Base-by-base conservation (phyloP, 352 stramenopile species). In the Pythium periplocum region DNA sequence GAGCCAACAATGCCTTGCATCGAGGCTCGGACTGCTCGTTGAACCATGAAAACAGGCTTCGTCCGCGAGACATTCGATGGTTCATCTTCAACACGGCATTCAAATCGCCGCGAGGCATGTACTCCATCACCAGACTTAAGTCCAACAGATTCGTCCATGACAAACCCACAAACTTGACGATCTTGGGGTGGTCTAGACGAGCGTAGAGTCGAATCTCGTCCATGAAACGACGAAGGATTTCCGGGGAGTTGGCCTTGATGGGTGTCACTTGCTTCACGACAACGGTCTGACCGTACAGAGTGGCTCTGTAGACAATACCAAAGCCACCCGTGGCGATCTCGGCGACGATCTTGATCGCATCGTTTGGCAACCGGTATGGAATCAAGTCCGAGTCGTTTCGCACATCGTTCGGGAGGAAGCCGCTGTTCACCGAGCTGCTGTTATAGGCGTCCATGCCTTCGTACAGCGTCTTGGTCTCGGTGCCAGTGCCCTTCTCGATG, bases 121-220 rank as follows among this genome's bases (percentile, higher is more conserved):
- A 78, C 52, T 82, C 71, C 30, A 71, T 46, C 33, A 82, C 59
- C 17, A 82, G 57, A 3, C 66, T 69, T 48, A 82, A 36, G 36
- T 82, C 71, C 9, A 65, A 51, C 3, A 82, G 53, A 4, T 63
- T 75, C 8, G 71, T 75, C 69, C 68, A 82, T 17, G 71, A 58
- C 39, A 82, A 61, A 11, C 71, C 71, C 12, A 71, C 51, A 52
- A 82, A 82, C 9, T 48, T 48, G 8, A 82, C 71, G 35, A 82
- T 73, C 37, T 82, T 82, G 11, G 64, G 55, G 46, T 82, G 71
- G 30, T 75, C 73, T 7, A 82, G 62, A 26, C 47, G 66, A 9
- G 49, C 63, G 37, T 72, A 84, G n/a, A 84, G 57, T 2, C 73
- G 73, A 32, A 84, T 84, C 55, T 84, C 73, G 6, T 53, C 48